Evolutionary conservation across 1,139 yeast species (phyloP).

Genomic region (Candida glucosophila): DNA sequence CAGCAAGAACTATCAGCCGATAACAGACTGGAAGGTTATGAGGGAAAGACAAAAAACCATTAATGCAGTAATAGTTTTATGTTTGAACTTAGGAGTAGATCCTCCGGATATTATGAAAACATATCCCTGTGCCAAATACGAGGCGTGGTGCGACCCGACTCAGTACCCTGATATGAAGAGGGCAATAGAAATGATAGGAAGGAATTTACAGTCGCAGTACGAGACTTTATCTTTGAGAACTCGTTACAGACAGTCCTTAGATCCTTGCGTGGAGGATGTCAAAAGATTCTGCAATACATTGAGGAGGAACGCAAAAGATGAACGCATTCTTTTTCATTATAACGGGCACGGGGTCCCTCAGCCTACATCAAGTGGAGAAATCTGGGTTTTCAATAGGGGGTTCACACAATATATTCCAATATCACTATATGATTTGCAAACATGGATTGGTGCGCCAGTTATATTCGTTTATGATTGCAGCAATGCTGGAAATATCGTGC

Average conservation of each 20-base stretch:
- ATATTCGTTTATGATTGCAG: conserved; percentile 92
- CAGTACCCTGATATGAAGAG: conserved; percentile 80
- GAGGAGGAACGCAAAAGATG: conserved; percentile 86
- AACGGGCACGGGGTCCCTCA: conserved; percentile 99
- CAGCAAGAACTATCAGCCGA: conserved; percentile 53
- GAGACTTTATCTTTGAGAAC: conserved; percentile 84
- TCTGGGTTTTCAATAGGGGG: conserved; percentile 96
- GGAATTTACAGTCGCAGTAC: conserved; percentile 77
- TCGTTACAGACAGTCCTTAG: conserved; percentile 81
- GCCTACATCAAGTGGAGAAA: conserved; percentile 96
- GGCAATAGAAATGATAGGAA: conserved; percentile 89
- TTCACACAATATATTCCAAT: conserved; percentile 97
- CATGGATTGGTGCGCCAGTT: conserved; percentile 98
- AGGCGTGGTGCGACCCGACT: conserved; percentile 91
- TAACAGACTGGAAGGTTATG: conserved; percentile 85
- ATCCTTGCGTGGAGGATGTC: conserved; percentile 94
- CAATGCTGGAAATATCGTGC: conserved; percentile 89
- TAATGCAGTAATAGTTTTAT: conserved; percentile 85
- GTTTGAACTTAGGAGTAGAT: conserved; percentile 89
- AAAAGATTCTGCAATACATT: conserved; percentile 85
- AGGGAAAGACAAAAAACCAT: conserved; percentile 89
- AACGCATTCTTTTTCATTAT: conserved; percentile 83
- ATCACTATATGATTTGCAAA: conserved; percentile 82
- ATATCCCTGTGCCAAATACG: conserved; percentile 86
- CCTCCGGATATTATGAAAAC: conserved; percentile 96